Conservation (phyloP, 83 land plant species). For the Larix sibirica region DNA sequence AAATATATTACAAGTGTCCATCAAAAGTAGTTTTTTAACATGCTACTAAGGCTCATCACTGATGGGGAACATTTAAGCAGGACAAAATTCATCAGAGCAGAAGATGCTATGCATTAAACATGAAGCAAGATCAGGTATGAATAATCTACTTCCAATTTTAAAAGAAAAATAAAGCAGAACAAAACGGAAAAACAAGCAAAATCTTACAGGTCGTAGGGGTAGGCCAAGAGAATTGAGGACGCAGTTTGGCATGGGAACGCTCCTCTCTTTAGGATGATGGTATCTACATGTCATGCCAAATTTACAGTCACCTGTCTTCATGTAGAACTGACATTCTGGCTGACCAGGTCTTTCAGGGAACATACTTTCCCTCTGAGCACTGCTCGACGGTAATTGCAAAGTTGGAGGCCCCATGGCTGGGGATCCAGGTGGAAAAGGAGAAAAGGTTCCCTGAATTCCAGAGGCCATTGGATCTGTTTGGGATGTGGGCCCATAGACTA, state of each 20-base stretch:
- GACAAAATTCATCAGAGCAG: background rate
- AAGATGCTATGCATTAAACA: background rate
- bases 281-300: constrained; percentile 59
- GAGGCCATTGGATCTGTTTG: constrained; percentile 34
- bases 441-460: constrained; percentile 41
- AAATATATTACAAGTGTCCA: background rate
- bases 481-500: constrained; percentile 41
- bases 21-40: background rate
- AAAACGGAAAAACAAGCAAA: background rate
- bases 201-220: constrained; percentile 58
- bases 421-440: constrained; percentile 45
- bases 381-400: constrained; percentile 24
- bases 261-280: constrained; percentile 54
- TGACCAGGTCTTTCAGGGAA: constrained; percentile 69
- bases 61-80: background rate
- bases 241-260: constrained; percentile 23
- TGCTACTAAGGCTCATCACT: background rate
- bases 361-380: constrained; percentile 6
- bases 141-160: background rate
- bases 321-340: constrained; percentile 61
- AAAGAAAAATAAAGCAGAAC: too few relatives aligned
- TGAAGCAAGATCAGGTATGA: background rate
- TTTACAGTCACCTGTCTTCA: constrained; percentile 75
- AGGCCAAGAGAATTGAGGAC: constrained; percentile 45
- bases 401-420: constrained; percentile 52